phyloP scores from a whole-genome alignment of 2,329 filamentous ascomycete species.

The Phyllosticta citriasiana region DNA sequence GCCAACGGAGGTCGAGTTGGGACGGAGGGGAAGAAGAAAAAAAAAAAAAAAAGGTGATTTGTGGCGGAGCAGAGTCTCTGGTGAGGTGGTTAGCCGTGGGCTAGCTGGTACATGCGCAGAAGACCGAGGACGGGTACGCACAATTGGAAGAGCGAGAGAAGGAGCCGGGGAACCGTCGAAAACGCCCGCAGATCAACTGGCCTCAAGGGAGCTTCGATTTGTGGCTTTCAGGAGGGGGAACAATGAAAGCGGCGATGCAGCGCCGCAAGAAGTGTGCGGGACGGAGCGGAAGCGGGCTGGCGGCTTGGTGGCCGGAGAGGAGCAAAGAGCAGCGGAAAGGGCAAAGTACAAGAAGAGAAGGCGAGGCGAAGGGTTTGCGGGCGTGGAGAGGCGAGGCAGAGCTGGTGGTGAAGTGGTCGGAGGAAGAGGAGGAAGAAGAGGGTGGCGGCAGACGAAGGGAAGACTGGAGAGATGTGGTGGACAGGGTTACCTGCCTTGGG shows the following conservation, averaged over 20 bases:
- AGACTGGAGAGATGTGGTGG: not conserved
- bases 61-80: not conserved
- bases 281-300: conserved; percentile 6
- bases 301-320: not conserved
- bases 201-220: conserved; percentile 11
- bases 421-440: conserved; percentile 1
- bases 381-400: not conserved
- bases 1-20: not conserved
- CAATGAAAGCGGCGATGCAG: not conserved
- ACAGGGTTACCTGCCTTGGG: not conserved
- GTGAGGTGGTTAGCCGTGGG: not conserved
- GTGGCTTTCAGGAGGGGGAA: conserved; percentile 9
- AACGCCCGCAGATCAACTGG: conserved; percentile 11
- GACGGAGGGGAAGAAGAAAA: not conserved
- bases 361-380: not conserved
- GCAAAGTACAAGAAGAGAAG: conserved; percentile 11
- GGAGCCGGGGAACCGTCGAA: conserved; percentile 1
- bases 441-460: not conserved
- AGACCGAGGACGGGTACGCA: not conserved
- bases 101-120: not conserved
- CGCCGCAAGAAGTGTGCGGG: not conserved
- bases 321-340: not conserved
- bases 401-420: not conserved
- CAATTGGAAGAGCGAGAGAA: conserved; percentile 5
- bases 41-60: not conserved